Base-by-base conservation (phyloP, 495 filamentous ascomycete genomes). In the Cetradonia linearis region DNA sequence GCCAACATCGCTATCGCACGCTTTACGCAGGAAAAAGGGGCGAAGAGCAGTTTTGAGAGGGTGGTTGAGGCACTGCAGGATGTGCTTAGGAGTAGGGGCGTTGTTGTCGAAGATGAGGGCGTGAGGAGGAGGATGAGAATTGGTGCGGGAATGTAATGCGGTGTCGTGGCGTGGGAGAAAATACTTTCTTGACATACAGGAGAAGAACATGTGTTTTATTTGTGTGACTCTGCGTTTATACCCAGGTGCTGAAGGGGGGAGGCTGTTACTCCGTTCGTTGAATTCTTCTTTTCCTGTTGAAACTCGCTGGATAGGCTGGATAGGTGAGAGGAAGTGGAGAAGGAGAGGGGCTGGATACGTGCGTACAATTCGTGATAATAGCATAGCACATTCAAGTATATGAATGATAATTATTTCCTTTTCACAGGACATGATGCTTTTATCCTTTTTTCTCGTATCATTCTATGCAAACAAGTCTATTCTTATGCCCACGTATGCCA, bases 1-100 rank as follows among this genome's bases (percentile, higher is more conserved):
- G 78, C 82, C 56, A 81, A 81, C 59, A 78, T 95, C 20, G 85
- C 83, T 70, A 80, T 96, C 47, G 88, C 86, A 28, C 83, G 87
- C 18, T 88, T 96, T 73, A 89, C 86, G 33, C 92, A 95, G 67
- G 87, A 91, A 66, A 82, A 83, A 49, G 93, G 93, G 20, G 89
- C 91, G 0, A 91, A 88, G 2, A 86, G 82, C 56, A 90, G 86
- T 33, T 94, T 98, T 73, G 77, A 87, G 66, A 83, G 82, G 64
- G 86, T 95, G 8, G 78, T 95, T n/a, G 86, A 88, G 36, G 81
- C 83, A 4, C 75, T 96, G 47, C 74, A 81, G 50, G 72, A 74
- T 6, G 75, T 85, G 9, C 81, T 91, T 64, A 71, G 70, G 63
- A 70, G 70, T 40, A 77, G 81, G 16, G 78, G 77, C 3, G 70